Evolutionary conservation across 495 filamentous ascomycete genomes (phyloP), one percentile per base, ranked within the genome.

Genomic region (Lindgomyces ingoldianus): DNA sequence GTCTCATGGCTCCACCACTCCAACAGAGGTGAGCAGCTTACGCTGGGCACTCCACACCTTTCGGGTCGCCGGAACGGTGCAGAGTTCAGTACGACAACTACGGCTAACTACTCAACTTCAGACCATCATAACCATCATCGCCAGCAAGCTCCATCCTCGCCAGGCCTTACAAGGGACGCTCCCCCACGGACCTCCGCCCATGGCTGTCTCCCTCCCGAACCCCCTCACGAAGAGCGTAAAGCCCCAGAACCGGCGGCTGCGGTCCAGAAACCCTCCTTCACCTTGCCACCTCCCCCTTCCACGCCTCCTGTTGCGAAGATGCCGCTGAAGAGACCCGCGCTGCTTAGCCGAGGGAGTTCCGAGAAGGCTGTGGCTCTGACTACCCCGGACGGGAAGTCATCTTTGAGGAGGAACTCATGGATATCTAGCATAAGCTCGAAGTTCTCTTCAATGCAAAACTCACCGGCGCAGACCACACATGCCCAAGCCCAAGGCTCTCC

Each of bases 351-450:
- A 27, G 42, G 21, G 3, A 73, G 71, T 62, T 61, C 77, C 22
- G 80, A 82, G 45, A 78, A 75, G 70, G 64, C 60, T 74, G 62
- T 18, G 14, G 58, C 52, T 22, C 18, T 57, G 9, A 53, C 67
- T 14, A 49, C 55, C 52, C 33, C 62, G 62, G 62, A 67, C 24
- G 26, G 41, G 0, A 64, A 64, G 47, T 21, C 62, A 0, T 29
- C 55, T 6, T 60, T 65, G 36, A 80, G 91, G 57, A 80, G 88
- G 60, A 88, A 84, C 42, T 96, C 92, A 21, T 98, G 93, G 93
- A 89, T 98, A 60, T 91, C 89, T 29, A 95, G 84, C 64, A 81
- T 97, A 54, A 96, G 91, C 65, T 95, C 91, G 60, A 97, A 94
- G 71, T 96, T 98, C 77, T 88, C 84, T n/a, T 81, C 81, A 14